phyloP scores from a whole-genome alignment of 2,329 filamentous ascomycete genomes.

The Lachnellula suecica region DNA sequence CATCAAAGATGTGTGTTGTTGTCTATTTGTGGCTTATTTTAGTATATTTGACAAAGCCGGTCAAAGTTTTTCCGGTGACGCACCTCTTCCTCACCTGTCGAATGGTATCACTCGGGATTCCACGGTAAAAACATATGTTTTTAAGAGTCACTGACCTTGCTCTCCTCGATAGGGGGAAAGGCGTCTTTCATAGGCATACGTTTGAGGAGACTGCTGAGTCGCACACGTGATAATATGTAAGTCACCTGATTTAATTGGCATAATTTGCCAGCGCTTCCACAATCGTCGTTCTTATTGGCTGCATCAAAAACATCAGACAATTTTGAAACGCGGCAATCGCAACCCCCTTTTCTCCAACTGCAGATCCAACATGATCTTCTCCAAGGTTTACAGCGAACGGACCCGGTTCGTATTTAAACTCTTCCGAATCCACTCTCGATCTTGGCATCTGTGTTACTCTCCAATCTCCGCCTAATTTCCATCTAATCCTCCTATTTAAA shows the following conservation, averaged over 20 bases:
- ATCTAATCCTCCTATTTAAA: not conserved
- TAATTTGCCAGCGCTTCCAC: not conserved
- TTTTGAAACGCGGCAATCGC: not conserved
- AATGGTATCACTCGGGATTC: not conserved
- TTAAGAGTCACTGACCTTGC: too few relatives aligned
- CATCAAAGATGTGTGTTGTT: slow-evolving; percentile 26
- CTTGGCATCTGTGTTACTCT: not conserved
- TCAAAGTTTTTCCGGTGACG: not conserved
- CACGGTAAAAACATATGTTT: too few relatives aligned
- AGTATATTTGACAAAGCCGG: not conserved
- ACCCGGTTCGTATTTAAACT: not conserved
- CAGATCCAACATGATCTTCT: not conserved
- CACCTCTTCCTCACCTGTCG: not conserved
- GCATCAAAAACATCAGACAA: not conserved
- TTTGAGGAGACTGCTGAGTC: too few relatives aligned
- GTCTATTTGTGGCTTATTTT: not conserved
- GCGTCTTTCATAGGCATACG: too few relatives aligned
- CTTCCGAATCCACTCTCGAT: not conserved
- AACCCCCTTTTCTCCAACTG: not conserved
- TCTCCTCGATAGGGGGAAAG: too few relatives aligned
- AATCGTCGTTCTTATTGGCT: not conserved
- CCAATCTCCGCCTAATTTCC: not conserved
- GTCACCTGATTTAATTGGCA: not conserved
- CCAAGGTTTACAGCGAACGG: not conserved
- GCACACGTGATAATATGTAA: too few relatives aligned